Percentiles rank a stretch among this genome's conserved stretches.
Evolutionary conservation across 1,139 yeast species (phyloP).

Genomic region (Kodamaea ohmeri): DNA sequence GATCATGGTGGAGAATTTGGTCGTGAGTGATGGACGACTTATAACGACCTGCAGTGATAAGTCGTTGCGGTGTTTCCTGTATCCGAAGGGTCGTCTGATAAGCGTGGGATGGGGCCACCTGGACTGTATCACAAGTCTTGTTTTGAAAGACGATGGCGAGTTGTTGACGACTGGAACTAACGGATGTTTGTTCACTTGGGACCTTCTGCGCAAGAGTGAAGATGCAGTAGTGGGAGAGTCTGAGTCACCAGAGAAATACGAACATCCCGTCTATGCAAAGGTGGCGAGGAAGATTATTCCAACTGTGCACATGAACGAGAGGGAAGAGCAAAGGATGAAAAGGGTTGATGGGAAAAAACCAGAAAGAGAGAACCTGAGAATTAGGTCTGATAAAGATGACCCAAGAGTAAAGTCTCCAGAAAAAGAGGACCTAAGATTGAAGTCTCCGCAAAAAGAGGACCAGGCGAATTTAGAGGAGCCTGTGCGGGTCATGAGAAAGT

Average conservation of each 20-base stretch:
- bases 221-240: slow-evolving; percentile 5
- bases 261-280: slow-evolving; percentile 25
- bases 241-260: slow-evolving; percentile 15
- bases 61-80: slow-evolving; percentile 51
- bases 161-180: slow-evolving; percentile 46
- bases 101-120: slow-evolving; percentile 66
- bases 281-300: slow-evolving; percentile 38
- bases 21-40: slow-evolving; percentile 25
- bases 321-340: slow-evolving; percentile 3
- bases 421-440: too few relatives aligned
- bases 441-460: too few relatives aligned
- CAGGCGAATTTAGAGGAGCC: too few relatives aligned
- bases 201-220: slow-evolving; percentile 11
- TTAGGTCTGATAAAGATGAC: too few relatives aligned
- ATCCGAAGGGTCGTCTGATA: slow-evolving; percentile 42
- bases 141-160: slow-evolving; percentile 19
- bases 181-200: slow-evolving; percentile 56
- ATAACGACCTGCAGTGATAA: slow-evolving; percentile 56
- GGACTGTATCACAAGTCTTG: slow-evolving; percentile 49
- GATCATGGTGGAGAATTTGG: slow-evolving; percentile 42
- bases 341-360: too few relatives aligned
- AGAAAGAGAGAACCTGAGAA: too few relatives aligned
- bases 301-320: slow-evolving; percentile 5
- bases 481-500: too few relatives aligned
- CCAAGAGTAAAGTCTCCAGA: too few relatives aligned